These are phyloP conservation scores for Oryza meyeriana DNA, from an alignment of 176 grass and related monocot genomes.

Conservation along the genomic window DNA sequence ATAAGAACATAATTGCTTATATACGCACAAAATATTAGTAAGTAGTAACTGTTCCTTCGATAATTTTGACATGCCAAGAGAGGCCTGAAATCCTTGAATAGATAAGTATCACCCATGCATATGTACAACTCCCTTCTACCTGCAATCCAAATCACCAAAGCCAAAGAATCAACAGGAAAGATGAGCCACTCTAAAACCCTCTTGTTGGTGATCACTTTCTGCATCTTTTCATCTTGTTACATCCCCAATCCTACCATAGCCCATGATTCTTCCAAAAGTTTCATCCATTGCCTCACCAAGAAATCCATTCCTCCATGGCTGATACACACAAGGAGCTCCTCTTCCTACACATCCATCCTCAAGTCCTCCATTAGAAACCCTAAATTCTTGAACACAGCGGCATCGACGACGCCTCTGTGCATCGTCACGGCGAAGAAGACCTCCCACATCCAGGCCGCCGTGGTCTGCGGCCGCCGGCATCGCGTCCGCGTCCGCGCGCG, in stretches of 20 bases:
- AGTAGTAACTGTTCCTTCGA: neutral
- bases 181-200: neutral
- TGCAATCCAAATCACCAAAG: neutral
- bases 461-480: constrained; percentile 35
- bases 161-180: neutral
- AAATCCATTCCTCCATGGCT: neutral
- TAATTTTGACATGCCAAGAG: neutral
- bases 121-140: neutral
- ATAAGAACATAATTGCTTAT: neutral
- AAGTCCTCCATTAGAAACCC: neutral
- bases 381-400: neutral
- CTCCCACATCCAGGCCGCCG: constrained; percentile 39
- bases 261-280: neutral
- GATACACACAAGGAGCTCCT: neutral
- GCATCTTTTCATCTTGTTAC: neutral
- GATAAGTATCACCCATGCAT: neutral
- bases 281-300: neutral
- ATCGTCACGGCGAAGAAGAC: neutral
- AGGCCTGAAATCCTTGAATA: neutral
- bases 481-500: constrained; percentile 37
- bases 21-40: neutral
- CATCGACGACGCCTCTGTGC: neutral
- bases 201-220: neutral
- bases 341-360: neutral
- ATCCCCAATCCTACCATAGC: neutral